Evolutionary conservation across 192 early-diverging fungal species (phyloP), one percentile per base, ranked within the genome.

Genomic region (Linnemannia zychae): DNA sequence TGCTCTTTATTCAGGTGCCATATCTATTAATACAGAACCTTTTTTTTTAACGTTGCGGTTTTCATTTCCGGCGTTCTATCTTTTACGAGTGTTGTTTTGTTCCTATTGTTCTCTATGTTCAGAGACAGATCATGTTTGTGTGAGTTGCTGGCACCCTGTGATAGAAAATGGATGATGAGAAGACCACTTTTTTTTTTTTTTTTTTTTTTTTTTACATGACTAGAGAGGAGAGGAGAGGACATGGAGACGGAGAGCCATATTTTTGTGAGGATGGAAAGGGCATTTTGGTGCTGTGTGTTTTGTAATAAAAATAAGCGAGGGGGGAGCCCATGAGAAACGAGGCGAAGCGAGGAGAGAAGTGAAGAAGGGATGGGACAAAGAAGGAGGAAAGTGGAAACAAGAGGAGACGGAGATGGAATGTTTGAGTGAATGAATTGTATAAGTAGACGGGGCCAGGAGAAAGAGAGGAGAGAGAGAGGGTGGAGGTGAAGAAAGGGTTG

Each of bases 261-360:
- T 15, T 28, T 63, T 63, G 57, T 13, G 40, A 18, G 15, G 46
- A 76, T n/a, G 53, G 36, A n/a, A 60, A 53, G 37, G 68, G 44
- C 6, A 70, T 44, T 16, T 49, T 73, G 13, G 18, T 53, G 44
- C 50, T 31, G 38, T 73, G 33, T 49, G 70, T 72, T 72, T 74
- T n/a, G 33, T 36, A 74, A 33, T 28, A 57, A 74, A 28, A 53
- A 74, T 11, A 38, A 52, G 5, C 16, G 36, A 24, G 57, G 31
- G 57, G 36, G 40, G 57, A 63, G 57, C 57, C 57, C 28, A 63
- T n/a, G 28, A 63, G 9, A 24, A 3, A 5, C 4, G 9, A 44
- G 9, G 15, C 4, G 9, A 44, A 44, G 16, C 40, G 34, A 11
- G 57, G 36, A n/a, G 47, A 2, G 36, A 40, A 6, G 34, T 57